phyloP scores from a whole-genome alignment of 2,329 filamentous ascomycete genomes.

The Nemania sp. region DNA sequence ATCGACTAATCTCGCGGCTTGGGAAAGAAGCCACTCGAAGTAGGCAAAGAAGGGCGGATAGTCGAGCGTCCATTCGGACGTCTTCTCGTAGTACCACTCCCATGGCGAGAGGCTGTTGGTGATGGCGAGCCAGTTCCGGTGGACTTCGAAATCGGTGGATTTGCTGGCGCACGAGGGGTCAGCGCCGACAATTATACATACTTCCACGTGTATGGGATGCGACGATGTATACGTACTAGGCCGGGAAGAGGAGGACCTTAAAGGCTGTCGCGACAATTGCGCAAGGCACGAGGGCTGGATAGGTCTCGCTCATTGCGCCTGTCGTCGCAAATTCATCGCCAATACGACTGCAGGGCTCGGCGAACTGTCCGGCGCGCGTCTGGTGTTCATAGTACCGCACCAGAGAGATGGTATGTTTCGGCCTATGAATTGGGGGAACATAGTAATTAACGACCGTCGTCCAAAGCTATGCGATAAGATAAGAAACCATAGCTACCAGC shows the following conservation, averaged over 20 bases:
- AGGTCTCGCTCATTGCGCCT: conserved; percentile 71
- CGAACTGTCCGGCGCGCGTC: conserved; percentile 1
- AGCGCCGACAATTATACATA: too few species aligned
- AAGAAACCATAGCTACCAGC: too few species aligned
- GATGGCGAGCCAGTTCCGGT: conserved; percentile 97
- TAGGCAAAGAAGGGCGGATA: conserved; percentile 98
- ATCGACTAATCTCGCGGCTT: conserved; percentile 75
- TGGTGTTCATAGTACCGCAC: not conserved
- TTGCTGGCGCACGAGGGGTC: conserved; percentile 70
- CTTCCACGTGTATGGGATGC: too few species aligned
- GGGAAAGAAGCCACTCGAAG: conserved; percentile 92
- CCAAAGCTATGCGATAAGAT: conserved; percentile 8
- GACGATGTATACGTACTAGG: conserved; percentile 70
- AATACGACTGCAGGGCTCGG: not conserved
- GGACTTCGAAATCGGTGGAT: conserved; percentile 98
- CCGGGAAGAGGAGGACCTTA: conserved; percentile 89
- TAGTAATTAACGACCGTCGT: conserved; percentile 4
- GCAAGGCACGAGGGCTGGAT: conserved; percentile 87
- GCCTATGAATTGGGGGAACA: conserved; percentile 3
- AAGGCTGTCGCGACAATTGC: conserved; percentile 83
- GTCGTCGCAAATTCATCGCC: conserved; percentile 23
- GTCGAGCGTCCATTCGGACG: conserved; percentile 98
- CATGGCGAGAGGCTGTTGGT: conserved; percentile 84
- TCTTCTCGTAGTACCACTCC: conserved; percentile 96
- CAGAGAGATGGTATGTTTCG: too few species aligned